phyloP scores from a whole-genome alignment of 2,329 filamentous ascomycete genomes.

The Penicillium sp. region DNA sequence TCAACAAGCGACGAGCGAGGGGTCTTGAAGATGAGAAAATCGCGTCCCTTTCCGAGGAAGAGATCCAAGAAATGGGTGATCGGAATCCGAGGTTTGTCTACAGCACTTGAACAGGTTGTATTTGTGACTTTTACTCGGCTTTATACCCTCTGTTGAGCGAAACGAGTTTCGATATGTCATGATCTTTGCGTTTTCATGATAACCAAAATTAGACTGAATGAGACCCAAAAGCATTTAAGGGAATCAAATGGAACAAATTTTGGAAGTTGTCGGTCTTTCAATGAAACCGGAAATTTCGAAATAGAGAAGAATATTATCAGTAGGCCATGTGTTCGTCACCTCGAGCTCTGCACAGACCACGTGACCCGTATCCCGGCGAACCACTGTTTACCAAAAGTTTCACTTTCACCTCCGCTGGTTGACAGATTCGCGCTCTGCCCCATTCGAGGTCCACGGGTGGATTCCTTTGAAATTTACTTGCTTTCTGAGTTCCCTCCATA shows the following conservation, averaged over 20 bases:
- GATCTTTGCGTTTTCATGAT: not conserved
- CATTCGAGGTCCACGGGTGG: not conserved
- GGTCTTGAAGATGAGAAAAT: slow-evolving; percentile 42
- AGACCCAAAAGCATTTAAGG: not conserved
- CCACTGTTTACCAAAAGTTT: slow-evolving; percentile 25
- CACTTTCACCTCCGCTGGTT: slow-evolving; percentile 4
- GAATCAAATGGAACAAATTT: too few relatives aligned
- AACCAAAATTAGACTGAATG: not conserved
- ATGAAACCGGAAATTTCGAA: not conserved
- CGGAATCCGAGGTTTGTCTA: slow-evolving; percentile 42
- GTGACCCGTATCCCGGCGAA: slow-evolving; percentile 26
- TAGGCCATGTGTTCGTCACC: not conserved
- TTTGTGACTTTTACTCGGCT: not conserved
- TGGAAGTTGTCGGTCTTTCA: too few relatives aligned
- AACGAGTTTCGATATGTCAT: not conserved
- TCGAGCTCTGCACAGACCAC: not conserved
- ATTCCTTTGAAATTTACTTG: not conserved
- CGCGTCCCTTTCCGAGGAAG: slow-evolving; percentile 40
- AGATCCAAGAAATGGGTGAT: slow-evolving; percentile 45
- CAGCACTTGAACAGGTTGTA: slow-evolving; percentile 28
- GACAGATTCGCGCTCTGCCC: slow-evolving; percentile 6
- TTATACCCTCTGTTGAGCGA: not conserved
- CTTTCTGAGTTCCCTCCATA: not conserved
- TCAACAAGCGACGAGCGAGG: slow-evolving; percentile 46
- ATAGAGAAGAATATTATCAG: not conserved